A percentile compares a stretch with the other conserved stretches of the same genome.
These are phyloP conservation scores for Aureobasidium uvarum DNA, from an alignment of 2,329 filamentous ascomycete species.

Conservation along the genomic window DNA sequence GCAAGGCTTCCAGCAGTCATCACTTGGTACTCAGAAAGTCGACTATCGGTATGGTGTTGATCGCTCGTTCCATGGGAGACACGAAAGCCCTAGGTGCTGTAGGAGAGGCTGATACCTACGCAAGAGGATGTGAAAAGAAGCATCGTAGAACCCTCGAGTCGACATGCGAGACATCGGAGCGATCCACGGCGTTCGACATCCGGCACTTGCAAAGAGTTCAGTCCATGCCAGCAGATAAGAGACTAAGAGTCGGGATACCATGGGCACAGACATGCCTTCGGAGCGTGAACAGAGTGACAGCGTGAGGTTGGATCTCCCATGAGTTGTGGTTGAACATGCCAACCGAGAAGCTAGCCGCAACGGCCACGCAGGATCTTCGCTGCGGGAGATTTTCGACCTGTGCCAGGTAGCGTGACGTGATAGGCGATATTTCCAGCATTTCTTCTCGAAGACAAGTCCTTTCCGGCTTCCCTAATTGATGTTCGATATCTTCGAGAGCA, in stretches of 20 bases:
- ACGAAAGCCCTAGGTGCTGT: neutral
- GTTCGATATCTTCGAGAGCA: neutral
- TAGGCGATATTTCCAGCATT: neutral
- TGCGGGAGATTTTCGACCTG: conserved; percentile 10
- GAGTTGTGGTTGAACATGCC: conserved; percentile 5
- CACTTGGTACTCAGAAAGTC: too few species aligned
- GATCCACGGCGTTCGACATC: conserved; percentile 1
- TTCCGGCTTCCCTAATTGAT: neutral
- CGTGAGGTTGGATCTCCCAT: neutral
- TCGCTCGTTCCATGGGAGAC: neutral
- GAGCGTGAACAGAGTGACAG: neutral
- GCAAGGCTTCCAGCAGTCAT: neutral
- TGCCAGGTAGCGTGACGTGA: neutral
- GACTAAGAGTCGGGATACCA: neutral
- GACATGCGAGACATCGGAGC: neutral
- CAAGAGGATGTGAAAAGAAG: neutral
- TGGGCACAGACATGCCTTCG: neutral
- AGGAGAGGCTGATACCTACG: neutral
- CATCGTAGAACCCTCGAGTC: neutral
- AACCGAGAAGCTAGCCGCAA: conserved; percentile 8
- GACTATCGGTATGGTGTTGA: neutral
- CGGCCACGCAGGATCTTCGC: conserved; percentile 11
- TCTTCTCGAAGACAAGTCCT: neutral
- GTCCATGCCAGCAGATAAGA: neutral
- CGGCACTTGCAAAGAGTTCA: conserved; percentile 15